phyloP scores from a whole-genome alignment of 129 eudicot genomes.

The Escallonia rubra region DNA sequence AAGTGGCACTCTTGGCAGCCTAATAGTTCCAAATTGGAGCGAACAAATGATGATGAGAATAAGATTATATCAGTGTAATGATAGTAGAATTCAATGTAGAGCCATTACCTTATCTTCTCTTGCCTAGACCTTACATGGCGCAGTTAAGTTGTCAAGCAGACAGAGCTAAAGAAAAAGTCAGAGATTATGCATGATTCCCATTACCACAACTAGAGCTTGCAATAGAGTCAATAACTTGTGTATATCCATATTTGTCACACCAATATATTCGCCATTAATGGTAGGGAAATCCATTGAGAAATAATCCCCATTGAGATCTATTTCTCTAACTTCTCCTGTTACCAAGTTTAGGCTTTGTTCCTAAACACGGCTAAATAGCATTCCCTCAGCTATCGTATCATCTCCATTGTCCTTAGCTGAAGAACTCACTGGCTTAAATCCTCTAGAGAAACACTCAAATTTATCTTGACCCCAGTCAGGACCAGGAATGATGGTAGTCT shows the following conservation, averaged over 20 bases:
- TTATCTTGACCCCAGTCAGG: background rate
- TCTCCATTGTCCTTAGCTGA: background rate
- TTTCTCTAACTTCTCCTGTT: constrained; percentile 4
- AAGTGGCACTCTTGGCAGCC: too few relatives aligned
- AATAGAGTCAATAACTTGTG: background rate
- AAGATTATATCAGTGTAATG: too few relatives aligned
- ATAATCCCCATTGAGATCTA: background rate
- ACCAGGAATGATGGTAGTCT: background rate
- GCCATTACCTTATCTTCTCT: too few relatives aligned
- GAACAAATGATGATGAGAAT: too few relatives aligned
- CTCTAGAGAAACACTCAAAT: constrained; percentile 6
- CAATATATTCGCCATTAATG: constrained; percentile 1
- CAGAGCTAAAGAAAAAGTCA: too few relatives aligned
- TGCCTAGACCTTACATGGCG: background rate
- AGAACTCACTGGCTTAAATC: background rate
- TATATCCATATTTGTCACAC: constrained; percentile 2
- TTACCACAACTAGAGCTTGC: constrained; percentile 5
- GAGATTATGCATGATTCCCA: background rate
- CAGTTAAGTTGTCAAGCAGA: too few relatives aligned
- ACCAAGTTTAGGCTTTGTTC: constrained; percentile 8
- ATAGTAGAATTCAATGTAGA: too few relatives aligned
- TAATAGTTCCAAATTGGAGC: too few relatives aligned
- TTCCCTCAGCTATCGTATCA: background rate
- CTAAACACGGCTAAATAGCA: background rate
- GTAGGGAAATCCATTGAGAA: constrained; percentile 7